Conservation (phyloP, 2,329 filamentous ascomycete genomes). For the Paecilomyces niveus region DNA sequence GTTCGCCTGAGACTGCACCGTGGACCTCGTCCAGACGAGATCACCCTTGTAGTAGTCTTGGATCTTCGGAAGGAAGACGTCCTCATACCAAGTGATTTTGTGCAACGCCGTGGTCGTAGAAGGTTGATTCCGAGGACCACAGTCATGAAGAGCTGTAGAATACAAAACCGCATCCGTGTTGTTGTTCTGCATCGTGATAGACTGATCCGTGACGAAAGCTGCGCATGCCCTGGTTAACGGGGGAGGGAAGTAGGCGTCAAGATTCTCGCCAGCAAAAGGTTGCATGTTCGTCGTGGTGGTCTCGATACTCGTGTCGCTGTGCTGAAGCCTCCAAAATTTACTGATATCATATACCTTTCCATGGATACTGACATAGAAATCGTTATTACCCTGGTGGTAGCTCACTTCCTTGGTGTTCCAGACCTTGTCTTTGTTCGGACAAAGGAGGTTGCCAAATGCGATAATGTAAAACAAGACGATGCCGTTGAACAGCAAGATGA, state of each 20-base stretch:
- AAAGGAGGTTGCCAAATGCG: conserved; percentile 73
- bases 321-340: conserved; percentile 77
- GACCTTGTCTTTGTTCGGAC: conserved; percentile 84
- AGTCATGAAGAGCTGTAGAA: conserved; percentile 58
- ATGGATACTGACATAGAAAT: conserved; percentile 82
- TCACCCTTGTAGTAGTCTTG: conserved; percentile 81
- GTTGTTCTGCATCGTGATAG: conserved; percentile 44
- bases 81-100: conserved; percentile 67
- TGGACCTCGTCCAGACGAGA: conserved; percentile 61
- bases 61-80: conserved; percentile 69
- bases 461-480: conserved; percentile 88
- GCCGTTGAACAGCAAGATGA: conserved; percentile 78
- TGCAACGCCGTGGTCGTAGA: conserved; percentile 53
- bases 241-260: conserved; percentile 80
- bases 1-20: conserved; percentile 59
- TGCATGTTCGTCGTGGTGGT: conserved; percentile 61
- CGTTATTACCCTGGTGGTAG: conserved; percentile 61
- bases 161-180: conserved; percentile 58
- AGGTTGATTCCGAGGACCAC: conserved; percentile 53
- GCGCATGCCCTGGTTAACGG: conserved; percentile 70
- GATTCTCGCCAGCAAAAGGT: conserved; percentile 66
- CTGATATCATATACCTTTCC: conserved; percentile 88
- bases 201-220: conserved; percentile 58
- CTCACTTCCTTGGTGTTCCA: conserved; percentile 68
- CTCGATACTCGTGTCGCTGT: conserved; percentile 65